phyloP scores from a whole-genome alignment of 2,329 filamentous ascomycete genomes.

The Alternaria postmessia region DNA sequence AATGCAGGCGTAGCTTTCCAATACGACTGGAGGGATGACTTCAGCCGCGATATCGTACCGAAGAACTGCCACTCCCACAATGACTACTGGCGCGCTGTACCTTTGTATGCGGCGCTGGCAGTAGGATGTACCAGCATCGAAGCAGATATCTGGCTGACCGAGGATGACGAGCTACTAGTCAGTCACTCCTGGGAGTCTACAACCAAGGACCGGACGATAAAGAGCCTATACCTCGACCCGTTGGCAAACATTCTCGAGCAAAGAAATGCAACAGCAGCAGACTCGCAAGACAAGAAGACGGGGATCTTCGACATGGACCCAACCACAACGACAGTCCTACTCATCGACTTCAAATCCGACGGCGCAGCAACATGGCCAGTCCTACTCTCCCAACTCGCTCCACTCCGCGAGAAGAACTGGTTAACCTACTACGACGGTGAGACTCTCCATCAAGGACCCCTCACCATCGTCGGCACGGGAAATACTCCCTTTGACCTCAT shows the following conservation, averaged over 20 bases:
- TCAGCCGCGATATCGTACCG: slow-evolving; percentile 49
- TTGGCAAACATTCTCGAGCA: slow-evolving; percentile 55
- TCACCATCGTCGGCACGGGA: slow-evolving; percentile 76
- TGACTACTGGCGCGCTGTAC: slow-evolving; percentile 54
- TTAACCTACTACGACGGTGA: slow-evolving; percentile 59
- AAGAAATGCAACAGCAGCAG: slow-evolving; percentile 31
- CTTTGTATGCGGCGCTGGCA: slow-evolving; percentile 51
- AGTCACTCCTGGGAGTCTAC: slow-evolving; percentile 36
- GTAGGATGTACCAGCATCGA: slow-evolving; percentile 49
- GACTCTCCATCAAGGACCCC: slow-evolving; percentile 61
- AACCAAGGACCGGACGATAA: slow-evolving; percentile 30
- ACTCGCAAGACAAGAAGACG: slow-evolving; percentile 22
- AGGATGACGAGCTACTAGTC: slow-evolving; percentile 39
- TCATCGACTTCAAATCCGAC: slow-evolving; percentile 74
- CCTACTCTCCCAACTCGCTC: slow-evolving; percentile 64
- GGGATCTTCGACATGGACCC: slow-evolving; percentile 62
- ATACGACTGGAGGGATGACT: slow-evolving; percentile 47
- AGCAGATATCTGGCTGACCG: slow-evolving; percentile 43
- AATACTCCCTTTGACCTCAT: slow-evolving; percentile 67
- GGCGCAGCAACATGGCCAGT: slow-evolving; percentile 61
- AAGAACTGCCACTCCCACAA: slow-evolving; percentile 55
- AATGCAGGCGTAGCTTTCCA: slow-evolving; percentile 24
- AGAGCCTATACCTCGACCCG: slow-evolving; percentile 35
- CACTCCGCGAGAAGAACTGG: slow-evolving; percentile 66
- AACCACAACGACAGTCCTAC: slow-evolving; percentile 61